Evolutionary conservation across 2,329 filamentous ascomycete genomes (phyloP).

Genomic region (Chaetomiaceae sp.): DNA sequence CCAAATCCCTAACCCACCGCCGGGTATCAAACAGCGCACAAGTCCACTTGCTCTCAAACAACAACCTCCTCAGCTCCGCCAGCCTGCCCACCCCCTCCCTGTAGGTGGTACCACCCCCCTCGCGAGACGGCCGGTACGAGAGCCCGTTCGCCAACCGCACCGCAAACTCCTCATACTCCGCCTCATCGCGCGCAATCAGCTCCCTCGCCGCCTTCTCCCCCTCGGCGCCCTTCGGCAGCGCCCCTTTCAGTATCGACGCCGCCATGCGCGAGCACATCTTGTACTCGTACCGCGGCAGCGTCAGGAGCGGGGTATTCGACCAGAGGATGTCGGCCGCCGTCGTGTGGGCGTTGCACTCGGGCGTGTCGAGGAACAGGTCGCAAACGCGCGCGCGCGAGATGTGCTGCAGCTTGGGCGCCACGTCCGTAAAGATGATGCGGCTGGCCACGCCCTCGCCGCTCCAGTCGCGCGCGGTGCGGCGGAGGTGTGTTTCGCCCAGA

Average conservation of each 20-base stretch:
- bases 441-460: constrained; percentile 78
- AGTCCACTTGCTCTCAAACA: constrained; percentile 80
- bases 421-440: constrained; percentile 91
- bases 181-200: constrained; percentile 72
- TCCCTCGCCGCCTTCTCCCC: constrained; percentile 66
- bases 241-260: constrained; percentile 86
- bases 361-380: constrained; percentile 93
- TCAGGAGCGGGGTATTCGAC: constrained; percentile 91
- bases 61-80: constrained; percentile 69
- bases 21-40: constrained; percentile 88
- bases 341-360: constrained; percentile 97
- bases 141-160: constrained; percentile 62
- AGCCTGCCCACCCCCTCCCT: constrained; percentile 64
- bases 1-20: constrained; percentile 86
- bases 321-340: constrained; percentile 95
- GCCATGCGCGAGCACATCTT: constrained; percentile 99
- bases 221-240: constrained; percentile 67
- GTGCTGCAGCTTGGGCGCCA: constrained; percentile 90
- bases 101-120: constrained; percentile 34
- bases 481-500: constrained; percentile 80
- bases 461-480: constrained; percentile 76
- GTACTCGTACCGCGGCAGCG: constrained; percentile 84
- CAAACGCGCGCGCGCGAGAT: constrained; percentile 88
- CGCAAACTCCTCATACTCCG: constrained; percentile 78
- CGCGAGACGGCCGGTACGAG: constrained; percentile 46